Evolutionary conservation across 768 basidiomycete species (phyloP).

Genomic region (Boletales sp.): DNA sequence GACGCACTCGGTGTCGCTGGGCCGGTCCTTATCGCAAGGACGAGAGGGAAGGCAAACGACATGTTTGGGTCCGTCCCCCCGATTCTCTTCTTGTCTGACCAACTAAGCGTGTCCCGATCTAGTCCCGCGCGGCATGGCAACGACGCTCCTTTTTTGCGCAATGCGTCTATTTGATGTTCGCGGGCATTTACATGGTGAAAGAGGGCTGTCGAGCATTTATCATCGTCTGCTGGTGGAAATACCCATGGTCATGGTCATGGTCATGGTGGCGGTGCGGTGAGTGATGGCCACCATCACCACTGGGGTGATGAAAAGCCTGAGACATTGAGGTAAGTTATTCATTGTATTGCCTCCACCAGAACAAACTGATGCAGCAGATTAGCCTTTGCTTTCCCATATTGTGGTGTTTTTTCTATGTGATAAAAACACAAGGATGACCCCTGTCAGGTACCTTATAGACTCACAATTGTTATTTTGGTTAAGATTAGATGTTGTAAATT

Average conservation of each 20-base stretch:
- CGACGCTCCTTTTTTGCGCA: constrained; percentile 82
- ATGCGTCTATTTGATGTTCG: constrained; percentile 90
- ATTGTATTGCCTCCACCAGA: neutral
- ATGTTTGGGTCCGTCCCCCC: constrained; percentile 60
- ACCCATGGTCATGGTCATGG: constrained; percentile 60
- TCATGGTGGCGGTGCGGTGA: constrained; percentile 55
- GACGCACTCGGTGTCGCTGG: constrained; percentile 80
- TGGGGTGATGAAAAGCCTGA: constrained; percentile 54
- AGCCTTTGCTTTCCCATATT: constrained; percentile 73
- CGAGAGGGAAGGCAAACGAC: constrained; percentile 27
- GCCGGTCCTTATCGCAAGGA: constrained; percentile 26
- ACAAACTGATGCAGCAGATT: neutral
- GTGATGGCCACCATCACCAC: constrained; percentile 58
- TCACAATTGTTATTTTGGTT: no score
- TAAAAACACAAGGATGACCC: no score
- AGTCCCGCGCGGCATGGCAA: constrained; percentile 68
- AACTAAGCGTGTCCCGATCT: neutral
- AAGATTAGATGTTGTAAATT: no score
- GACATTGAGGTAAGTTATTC: constrained; percentile 37
- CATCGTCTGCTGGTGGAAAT: constrained; percentile 79
- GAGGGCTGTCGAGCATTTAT: constrained; percentile 91
- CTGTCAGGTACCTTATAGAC: no score
- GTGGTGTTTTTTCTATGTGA: no score
- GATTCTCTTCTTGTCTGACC: constrained; percentile 12
- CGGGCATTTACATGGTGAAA: constrained; percentile 93